Conservation (phyloP, 2,329 filamentous ascomycete genomes). For the Sporothrix inflata region DNA sequence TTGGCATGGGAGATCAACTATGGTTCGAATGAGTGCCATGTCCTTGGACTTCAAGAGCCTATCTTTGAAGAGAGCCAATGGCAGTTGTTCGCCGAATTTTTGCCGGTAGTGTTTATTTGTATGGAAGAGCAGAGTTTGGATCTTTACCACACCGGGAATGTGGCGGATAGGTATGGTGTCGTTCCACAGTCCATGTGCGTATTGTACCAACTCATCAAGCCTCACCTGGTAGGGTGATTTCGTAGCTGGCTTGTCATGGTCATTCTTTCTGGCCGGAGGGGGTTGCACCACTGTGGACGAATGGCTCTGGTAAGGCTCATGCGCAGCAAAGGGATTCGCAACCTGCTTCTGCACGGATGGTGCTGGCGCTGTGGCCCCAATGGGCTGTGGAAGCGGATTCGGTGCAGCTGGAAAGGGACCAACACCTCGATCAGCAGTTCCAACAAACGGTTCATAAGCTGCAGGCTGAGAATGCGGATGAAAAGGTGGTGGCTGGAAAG, state of each 20-base stretch:
- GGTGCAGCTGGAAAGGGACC: not conserved
- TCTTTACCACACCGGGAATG: slow-evolving; percentile 63
- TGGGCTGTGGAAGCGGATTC: too few species aligned
- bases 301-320: not conserved
- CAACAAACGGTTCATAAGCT: not conserved
- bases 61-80: slow-evolving; percentile 62
- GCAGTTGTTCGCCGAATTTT: slow-evolving; percentile 60
- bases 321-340: not conserved
- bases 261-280: not conserved
- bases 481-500: not conserved
- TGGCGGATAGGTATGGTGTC: slow-evolving; percentile 61
- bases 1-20: slow-evolving; percentile 60
- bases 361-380: not conserved
- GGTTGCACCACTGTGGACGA: not conserved
- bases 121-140: slow-evolving; percentile 67
- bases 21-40: slow-evolving; percentile 59
- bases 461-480: not conserved
- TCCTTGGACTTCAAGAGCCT: slow-evolving; percentile 59
- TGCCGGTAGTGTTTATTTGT: slow-evolving; percentile 60
- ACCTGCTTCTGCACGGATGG: not conserved
- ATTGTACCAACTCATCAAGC: not conserved
- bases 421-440: not conserved
- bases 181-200: slow-evolving; percentile 60
- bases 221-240: not conserved
- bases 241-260: not conserved